Evolutionary conservation across 179 eudicot genomes (phyloP).

Genomic region (Camellia oleifera): DNA sequence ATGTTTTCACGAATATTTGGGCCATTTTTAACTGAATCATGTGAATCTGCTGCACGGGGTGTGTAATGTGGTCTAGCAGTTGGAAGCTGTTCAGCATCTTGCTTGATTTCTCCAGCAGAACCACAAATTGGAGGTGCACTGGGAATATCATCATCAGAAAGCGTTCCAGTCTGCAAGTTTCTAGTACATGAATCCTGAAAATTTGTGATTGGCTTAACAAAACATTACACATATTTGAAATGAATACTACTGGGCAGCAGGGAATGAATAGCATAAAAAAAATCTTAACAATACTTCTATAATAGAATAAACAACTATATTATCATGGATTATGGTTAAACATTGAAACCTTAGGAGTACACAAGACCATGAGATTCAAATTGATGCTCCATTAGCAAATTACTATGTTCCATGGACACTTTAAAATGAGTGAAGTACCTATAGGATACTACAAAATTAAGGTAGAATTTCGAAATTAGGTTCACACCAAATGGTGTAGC

Average conservation of each 20-base stretch:
- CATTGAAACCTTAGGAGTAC: background rate
- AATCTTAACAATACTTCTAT: no score
- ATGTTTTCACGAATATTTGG: conserved; percentile 15
- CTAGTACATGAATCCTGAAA: conserved; percentile 20
- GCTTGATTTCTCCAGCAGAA: conserved; percentile 37
- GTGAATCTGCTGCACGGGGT: conserved; percentile 24
- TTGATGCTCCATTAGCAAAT: background rate
- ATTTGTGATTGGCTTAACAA: background rate
- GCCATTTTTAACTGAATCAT: conserved; percentile 23
- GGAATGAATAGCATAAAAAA: background rate
- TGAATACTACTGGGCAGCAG: background rate
- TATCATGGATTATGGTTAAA: background rate
- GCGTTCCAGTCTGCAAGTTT: conserved; percentile 27
- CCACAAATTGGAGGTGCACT: conserved; percentile 82
- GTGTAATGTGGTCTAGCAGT: conserved; percentile 20
- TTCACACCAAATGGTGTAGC: no score
- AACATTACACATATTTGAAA: background rate
- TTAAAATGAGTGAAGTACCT: background rate
- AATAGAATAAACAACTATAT: background rate
- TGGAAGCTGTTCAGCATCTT: conserved; percentile 19
- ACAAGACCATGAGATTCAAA: background rate
- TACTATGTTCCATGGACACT: background rate
- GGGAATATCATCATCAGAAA: conserved; percentile 49
- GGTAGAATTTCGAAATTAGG: background rate
- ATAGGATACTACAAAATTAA: background rate